Conservation (phyloP, 371 early-diverging fungal genomes). For the Sporodiniella umbellata region DNA sequence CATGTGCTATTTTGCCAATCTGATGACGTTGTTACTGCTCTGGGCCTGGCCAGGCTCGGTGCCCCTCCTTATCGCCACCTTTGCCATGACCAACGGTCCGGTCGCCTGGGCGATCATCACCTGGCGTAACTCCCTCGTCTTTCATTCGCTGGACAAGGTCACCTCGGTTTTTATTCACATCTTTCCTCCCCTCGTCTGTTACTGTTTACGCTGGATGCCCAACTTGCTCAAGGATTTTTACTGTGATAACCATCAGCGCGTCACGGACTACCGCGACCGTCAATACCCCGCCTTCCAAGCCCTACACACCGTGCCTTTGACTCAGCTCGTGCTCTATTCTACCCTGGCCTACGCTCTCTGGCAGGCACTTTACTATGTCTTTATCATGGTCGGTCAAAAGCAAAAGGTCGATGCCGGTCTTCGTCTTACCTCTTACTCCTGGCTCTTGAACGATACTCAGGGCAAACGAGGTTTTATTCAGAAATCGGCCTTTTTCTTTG, state of each 20-base stretch:
- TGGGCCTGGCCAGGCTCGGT: constrained; percentile 50
- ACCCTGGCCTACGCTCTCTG: constrained; percentile 61
- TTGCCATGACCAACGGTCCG: constrained; percentile 62
- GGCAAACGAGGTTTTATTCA: constrained; percentile 47
- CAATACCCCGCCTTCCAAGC: constrained; percentile 43
- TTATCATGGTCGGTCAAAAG: constrained; percentile 56
- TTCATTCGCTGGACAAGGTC: constrained; percentile 71
- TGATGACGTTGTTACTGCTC: constrained; percentile 50
- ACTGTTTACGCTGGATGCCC: constrained; percentile 62
- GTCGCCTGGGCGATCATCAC: constrained; percentile 71
- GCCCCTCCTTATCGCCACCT: constrained; percentile 51
- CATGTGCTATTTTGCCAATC: constrained; percentile 70
- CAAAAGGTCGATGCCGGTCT: constrained; percentile 66
- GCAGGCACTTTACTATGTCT: constrained; percentile 66
- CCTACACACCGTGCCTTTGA: constrained; percentile 26
- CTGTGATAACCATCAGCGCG: constrained; percentile 16
- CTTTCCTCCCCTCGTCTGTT: constrained; percentile 62
- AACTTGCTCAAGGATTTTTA: constrained; percentile 24
- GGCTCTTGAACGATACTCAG: constrained; percentile 58
- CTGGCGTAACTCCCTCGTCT: constrained; percentile 69
- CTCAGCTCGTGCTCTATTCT: constrained; percentile 39
- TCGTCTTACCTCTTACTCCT: constrained; percentile 65
- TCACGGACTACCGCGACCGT: constrained; percentile 25
- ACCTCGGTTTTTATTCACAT: constrained; percentile 73
- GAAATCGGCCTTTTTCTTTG: constrained; percentile 47